Conservation (phyloP, 2,329 filamentous ascomycete species). For the Apiospora kogelbergensis region DNA sequence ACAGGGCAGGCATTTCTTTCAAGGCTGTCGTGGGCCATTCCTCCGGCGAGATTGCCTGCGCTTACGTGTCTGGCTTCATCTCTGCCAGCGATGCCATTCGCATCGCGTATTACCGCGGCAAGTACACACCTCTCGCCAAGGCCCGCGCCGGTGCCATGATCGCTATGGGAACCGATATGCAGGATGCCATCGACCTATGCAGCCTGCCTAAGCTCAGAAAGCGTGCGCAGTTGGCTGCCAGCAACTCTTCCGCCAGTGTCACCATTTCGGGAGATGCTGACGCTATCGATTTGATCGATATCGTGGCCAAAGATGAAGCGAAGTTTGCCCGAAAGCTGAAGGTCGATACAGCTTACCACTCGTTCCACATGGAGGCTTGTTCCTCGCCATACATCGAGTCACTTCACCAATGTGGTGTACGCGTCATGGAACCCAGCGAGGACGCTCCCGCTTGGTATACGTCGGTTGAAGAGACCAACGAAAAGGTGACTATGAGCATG, state of each 20-base stretch:
- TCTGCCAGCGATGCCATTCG: constrained; percentile 40
- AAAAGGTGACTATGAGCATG: background rate
- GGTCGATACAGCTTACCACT: constrained; percentile 51
- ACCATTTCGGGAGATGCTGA: constrained; percentile 36
- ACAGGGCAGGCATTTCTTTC: constrained; percentile 32
- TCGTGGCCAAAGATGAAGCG: constrained; percentile 3
- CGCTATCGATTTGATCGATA: constrained; percentile 24
- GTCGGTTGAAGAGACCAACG: background rate
- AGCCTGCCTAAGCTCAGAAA: too few species aligned
- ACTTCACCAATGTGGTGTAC: background rate
- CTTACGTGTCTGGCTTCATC: constrained; percentile 47
- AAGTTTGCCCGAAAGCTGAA: constrained; percentile 36
- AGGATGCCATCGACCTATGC: constrained; percentile 28
- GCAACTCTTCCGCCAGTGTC: constrained; percentile 36
- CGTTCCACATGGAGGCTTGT: constrained; percentile 41
- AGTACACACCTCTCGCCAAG: constrained; percentile 27
- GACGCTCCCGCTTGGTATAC: background rate
- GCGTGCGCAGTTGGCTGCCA: constrained; percentile 22
- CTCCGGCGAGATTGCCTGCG: constrained; percentile 50
- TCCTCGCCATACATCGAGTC: background rate
- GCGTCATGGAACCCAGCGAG: background rate
- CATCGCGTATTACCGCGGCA: constrained; percentile 46
- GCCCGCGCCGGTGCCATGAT: constrained; percentile 45
- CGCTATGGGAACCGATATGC: constrained; percentile 39
- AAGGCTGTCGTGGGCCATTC: constrained; percentile 46